phyloP scores from a whole-genome alignment of 768 basidiomycete species.

The Amanita exitialis region DNA sequence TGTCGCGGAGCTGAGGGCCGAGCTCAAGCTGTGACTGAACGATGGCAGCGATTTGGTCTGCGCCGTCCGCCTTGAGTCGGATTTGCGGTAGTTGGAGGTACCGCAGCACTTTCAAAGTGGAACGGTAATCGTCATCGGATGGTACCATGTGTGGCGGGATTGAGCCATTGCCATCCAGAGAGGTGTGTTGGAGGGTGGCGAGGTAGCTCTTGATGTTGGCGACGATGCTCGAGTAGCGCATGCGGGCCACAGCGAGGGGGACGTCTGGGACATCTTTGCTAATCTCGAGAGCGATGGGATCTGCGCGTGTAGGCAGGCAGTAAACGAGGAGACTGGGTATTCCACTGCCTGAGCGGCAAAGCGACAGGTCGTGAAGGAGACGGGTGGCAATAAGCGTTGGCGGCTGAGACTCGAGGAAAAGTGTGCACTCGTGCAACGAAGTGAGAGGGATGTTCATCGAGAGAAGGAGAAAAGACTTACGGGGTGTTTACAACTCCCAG shows the following conservation, averaged over 20 bases:
- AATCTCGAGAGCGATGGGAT: slow-evolving; percentile 13
- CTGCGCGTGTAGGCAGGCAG: slow-evolving; percentile 13
- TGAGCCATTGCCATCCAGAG: background rate
- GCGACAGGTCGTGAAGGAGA: slow-evolving; percentile 13
- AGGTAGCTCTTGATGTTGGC: slow-evolving; percentile 15
- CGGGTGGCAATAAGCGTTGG: slow-evolving; percentile 12
- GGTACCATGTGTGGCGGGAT: slow-evolving; percentile 17
- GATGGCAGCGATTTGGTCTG: slow-evolving; percentile 11
- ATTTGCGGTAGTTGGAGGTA: slow-evolving; percentile 17
- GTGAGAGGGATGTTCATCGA: background rate
- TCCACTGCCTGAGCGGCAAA: slow-evolving; percentile 6
- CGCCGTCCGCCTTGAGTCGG: slow-evolving; percentile 6
- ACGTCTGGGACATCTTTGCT: slow-evolving; percentile 10
- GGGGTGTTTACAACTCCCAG: background rate
- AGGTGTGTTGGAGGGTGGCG: slow-evolving; percentile 9
- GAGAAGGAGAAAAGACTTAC: no score
- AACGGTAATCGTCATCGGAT: slow-evolving; percentile 16
- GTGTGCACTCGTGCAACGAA: slow-evolving; percentile 12
- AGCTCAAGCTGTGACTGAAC: slow-evolving; percentile 14
- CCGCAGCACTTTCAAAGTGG: slow-evolving; percentile 16
- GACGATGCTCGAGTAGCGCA: slow-evolving; percentile 15
- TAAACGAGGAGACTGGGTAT: slow-evolving; percentile 13
- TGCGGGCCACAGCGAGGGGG: slow-evolving; percentile 14
- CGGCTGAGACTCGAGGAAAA: slow-evolving; percentile 12
- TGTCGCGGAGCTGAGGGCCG: slow-evolving; percentile 9